These are phyloP conservation scores for Wickerhamiella allomyrinae DNA, from an alignment of 805 yeast genomes.

Conservation along the genomic window DNA sequence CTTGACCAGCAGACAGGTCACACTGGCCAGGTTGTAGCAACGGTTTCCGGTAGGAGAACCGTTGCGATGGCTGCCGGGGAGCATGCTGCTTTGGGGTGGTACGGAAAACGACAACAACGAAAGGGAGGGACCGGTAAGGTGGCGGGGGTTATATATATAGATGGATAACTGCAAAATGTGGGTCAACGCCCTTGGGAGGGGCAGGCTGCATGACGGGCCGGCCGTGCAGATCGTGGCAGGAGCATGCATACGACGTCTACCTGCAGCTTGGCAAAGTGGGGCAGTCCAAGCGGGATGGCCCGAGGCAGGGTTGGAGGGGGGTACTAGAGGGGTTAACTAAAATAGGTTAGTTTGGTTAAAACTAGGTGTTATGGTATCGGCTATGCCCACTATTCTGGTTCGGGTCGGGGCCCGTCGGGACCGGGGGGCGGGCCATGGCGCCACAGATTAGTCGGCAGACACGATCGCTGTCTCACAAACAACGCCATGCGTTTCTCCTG, in stretches of 20 bases:
- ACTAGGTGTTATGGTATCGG: too few species aligned
- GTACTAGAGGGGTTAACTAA: neutral
- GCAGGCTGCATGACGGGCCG: neutral
- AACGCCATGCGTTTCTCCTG: neutral
- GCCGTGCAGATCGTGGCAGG: neutral
- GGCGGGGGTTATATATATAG: neutral
- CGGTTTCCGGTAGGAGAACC: neutral
- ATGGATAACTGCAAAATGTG: neutral
- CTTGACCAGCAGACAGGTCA: conserved; percentile 24
- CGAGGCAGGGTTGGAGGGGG: neutral
- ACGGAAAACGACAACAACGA: neutral
- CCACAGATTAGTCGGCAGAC: too few species aligned
- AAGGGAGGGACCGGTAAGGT: neutral
- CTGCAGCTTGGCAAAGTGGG: neutral
- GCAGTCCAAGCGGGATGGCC: neutral
- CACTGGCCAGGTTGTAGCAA: conserved; percentile 17
- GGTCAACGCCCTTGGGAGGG: neutral
- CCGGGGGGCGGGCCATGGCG: too few species aligned
- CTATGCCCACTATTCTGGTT: too few species aligned
- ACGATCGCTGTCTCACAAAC: neutral
- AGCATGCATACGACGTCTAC: neutral
- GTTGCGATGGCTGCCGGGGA: neutral
- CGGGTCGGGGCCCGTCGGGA: too few species aligned
- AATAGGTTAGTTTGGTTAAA: neutral
- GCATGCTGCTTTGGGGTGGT: neutral